Evolutionary conservation across 371 early-diverging fungal species (phyloP), one percentile per base, ranked within the genome.

Genomic region (Apophysomyces trapeziformis): DNA sequence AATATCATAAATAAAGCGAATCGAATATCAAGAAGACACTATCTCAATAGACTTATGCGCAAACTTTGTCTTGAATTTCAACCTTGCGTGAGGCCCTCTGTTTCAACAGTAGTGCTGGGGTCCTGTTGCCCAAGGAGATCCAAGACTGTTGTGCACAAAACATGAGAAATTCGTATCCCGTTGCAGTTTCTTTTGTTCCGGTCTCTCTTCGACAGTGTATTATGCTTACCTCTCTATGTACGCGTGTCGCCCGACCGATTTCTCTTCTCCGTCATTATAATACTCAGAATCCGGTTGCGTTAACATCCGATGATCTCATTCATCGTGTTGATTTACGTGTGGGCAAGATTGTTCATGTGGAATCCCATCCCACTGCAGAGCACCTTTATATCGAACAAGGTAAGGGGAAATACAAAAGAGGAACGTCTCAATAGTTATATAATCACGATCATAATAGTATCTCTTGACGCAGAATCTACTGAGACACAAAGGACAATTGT

Each of bases 361-460:
- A 85, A 35, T 60, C 67, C 14, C 95, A 94, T 71, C 85, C 91
- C 0, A 89, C 89, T 65, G 93, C 92, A 16, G 86, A 84, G 14
- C 83, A 89, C 18, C 78, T 94, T 38, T 93, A 91, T 70, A 88
- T 94, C 32, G 95, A 94, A 68, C 75, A 89, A 78, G 80, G 87
- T 79, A 54, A 64, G 59, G 38, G 46, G 4, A 41, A 44, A 62
- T 13, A 18, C 32, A 26, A 26, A 2, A 26, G 32, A 26, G 32
- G 50, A 7, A 26, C 1, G 50, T 41, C 2, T 12, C n/a, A 39
- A 13, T 2, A 61, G 6, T 14, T 46, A 46, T 13, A 26, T 39
- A 36, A 45, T 35, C 26, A 7, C 2, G 1, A 47, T n/a, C 43
- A 45, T 2, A 50, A 56, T 41, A 57, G 7, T 58, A 32, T 11